A percentile compares a stretch with the other conserved stretches of the same genome.
Evolutionary conservation across 2,329 filamentous ascomycete species (phyloP).

Genomic region (Tolypocladium album): DNA sequence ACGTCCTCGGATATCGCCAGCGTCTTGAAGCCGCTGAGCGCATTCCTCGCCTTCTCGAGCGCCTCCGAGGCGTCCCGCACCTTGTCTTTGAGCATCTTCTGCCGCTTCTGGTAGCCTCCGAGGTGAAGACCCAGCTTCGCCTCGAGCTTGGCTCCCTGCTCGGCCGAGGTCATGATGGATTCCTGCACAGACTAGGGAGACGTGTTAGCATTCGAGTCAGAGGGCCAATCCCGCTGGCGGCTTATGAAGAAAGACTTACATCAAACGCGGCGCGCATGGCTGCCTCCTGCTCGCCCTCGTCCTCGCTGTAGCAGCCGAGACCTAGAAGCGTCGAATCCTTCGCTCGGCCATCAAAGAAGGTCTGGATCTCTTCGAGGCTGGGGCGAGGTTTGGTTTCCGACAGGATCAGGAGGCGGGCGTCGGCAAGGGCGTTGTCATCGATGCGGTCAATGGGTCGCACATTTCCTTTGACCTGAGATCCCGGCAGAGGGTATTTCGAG

Average conservation of each 20-base stretch:
- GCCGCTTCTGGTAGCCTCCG: constrained; percentile 81
- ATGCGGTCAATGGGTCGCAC: constrained; percentile 51
- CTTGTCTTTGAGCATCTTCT: constrained; percentile 71
- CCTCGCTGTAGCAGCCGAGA: constrained; percentile 69
- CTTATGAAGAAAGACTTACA: constrained; percentile 31
- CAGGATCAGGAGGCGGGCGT: constrained; percentile 67
- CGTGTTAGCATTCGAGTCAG: not conserved
- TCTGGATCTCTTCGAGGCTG: constrained; percentile 38
- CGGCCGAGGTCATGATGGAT: constrained; percentile 61
- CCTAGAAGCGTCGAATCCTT: constrained; percentile 58
- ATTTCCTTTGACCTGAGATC: constrained; percentile 52
- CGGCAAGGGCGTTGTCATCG: constrained; percentile 60
- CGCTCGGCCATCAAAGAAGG: constrained; percentile 41
- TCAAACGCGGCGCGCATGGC: constrained; percentile 65
- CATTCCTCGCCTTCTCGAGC: constrained; percentile 60
- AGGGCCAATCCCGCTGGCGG: not conserved
- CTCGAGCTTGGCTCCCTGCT: constrained; percentile 77
- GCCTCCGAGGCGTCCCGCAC: constrained; percentile 64
- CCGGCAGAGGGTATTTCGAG: constrained; percentile 59
- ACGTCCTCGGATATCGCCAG: constrained; percentile 72
- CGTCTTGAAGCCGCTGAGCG: constrained; percentile 63
- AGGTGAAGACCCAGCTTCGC: constrained; percentile 85
- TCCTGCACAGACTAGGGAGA: constrained; percentile 54
- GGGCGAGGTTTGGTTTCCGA: constrained; percentile 51
- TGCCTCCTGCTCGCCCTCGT: constrained; percentile 55